phyloP scores from a whole-genome alignment of 768 basidiomycete species.

The Tephrocybe sp. region DNA sequence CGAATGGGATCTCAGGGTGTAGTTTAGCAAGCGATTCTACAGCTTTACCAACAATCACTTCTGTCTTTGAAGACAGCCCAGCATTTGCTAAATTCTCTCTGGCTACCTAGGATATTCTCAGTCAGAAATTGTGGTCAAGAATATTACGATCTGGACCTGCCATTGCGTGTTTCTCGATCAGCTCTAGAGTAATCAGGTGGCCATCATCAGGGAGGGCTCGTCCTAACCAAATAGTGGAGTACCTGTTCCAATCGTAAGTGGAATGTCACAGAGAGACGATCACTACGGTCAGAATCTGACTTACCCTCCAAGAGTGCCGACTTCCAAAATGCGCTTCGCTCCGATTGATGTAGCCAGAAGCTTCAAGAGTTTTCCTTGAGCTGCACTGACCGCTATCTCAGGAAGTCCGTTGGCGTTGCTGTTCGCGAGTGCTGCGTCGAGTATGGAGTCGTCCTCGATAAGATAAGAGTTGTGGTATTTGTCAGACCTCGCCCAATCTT shows the following conservation, averaged over 20 bases:
- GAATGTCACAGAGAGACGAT: background rate
- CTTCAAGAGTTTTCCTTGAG: constrained; percentile 58
- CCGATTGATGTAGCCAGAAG: constrained; percentile 48
- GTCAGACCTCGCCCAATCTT: constrained; percentile 53
- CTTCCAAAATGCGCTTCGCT: constrained; percentile 59
- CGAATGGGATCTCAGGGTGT: constrained; percentile 49
- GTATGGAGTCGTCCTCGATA: constrained; percentile 36
- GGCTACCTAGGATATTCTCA: constrained; percentile 44
- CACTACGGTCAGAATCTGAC: background rate
- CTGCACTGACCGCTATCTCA: constrained; percentile 49
- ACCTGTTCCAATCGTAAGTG: constrained; percentile 22
- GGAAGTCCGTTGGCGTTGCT: constrained; percentile 44
- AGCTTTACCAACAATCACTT: constrained; percentile 52
- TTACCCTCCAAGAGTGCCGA: constrained; percentile 68
- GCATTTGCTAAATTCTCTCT: constrained; percentile 53
- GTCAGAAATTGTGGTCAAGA: background rate
- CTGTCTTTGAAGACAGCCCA: constrained; percentile 46
- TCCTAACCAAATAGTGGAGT: constrained; percentile 45
- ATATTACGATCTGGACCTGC: constrained; percentile 26
- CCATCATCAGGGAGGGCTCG: constrained; percentile 49
- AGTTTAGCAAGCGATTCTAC: constrained; percentile 47
- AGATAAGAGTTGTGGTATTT: constrained; percentile 57
- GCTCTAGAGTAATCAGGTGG: constrained; percentile 45
- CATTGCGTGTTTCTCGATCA: constrained; percentile 40
- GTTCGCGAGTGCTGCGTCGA: constrained; percentile 40